Evolutionary conservation across 805 yeast species (phyloP), one percentile per base, ranked within the genome.

Genomic region (Suhomyces sp.): DNA sequence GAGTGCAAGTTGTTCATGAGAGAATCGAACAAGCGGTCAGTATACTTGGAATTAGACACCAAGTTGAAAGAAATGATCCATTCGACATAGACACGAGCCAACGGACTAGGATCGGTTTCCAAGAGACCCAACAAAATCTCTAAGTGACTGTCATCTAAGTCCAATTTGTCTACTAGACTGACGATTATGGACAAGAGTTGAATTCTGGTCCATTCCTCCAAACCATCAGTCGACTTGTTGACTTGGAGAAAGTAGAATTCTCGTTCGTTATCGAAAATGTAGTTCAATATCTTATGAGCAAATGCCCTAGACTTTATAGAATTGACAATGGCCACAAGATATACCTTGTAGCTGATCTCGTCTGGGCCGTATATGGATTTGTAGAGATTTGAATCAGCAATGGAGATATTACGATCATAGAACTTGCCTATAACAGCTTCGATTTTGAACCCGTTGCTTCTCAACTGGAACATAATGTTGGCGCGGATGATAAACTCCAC

Each of bases 71-170:
- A 79, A 39, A 86, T 66, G 12, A 85, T 72, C 97, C 97, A 92
- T 61, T 92, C 97, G 50, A 88, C 68, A 60, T 86, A 89, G 2
- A 79, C 69, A 51, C 97, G 78, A 4, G 83, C 87, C 44, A 84
- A 70, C 0, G 97, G 97, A 55, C 94, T 86, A 12, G 89, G 82
- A 55, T 93, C 98, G 2, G 71, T 67, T 12, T 62, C 75, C 6
- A 73, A 58, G 27, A 70, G 49, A 1, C 53, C 46, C 41, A 77
- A 71, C 10, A 89, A 69, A 0, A 49, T 47, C 0, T 65, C 55
- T 7, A 81, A 61, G 39, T 62, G 56, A 4, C 46, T 29, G 21
- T 48, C 39, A 3, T 52, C 52, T 2, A 61, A 44, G 4, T 72
- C 61, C 2, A 77, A 55, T 2, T 65, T 59, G 43, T 74, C 77